Percentiles rank a stretch among this genome's conserved stretches.
Conservation (phyloP, 2,329 filamentous ascomycete genomes). For the Cladosporium sp. region DNA sequence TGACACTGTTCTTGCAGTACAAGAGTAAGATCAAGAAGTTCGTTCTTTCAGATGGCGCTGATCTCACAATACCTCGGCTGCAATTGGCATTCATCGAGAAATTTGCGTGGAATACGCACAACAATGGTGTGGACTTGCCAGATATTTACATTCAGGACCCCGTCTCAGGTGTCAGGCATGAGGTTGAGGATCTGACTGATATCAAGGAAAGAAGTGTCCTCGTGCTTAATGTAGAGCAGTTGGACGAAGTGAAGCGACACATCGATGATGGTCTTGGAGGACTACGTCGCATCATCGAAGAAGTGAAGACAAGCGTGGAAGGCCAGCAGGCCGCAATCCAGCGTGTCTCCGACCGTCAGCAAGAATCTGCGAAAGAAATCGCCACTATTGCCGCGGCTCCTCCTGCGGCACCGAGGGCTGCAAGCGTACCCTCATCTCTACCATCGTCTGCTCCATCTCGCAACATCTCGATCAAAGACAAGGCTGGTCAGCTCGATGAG, state of each 20-base stretch:
- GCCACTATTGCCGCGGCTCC: constrained; percentile 52
- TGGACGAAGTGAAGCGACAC: constrained; percentile 95
- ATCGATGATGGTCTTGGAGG: constrained; percentile 87
- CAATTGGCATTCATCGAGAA: constrained; percentile 98
- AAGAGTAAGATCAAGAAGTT: constrained; percentile 97
- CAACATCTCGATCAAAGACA: constrained; percentile 29
- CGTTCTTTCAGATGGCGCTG: constrained; percentile 77
- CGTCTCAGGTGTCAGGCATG: constrained; percentile 91
- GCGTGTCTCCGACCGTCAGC: constrained; percentile 82
- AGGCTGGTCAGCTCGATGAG: constrained; percentile 66
- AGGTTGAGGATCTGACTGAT: constrained; percentile 86
- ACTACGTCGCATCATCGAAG: constrained; percentile 77
- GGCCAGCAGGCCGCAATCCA: constrained; percentile 79
- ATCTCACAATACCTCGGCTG: constrained; percentile 79
- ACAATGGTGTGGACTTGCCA: constrained; percentile 85
- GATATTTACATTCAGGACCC: constrained; percentile 98
- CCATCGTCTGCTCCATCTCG: constrained; percentile 10
- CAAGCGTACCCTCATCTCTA: constrained; percentile 26
- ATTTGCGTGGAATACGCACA: constrained; percentile 97
- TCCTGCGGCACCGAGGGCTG: constrained; percentile 38
- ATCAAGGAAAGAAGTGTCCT: constrained; percentile 93
- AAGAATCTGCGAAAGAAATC: constrained; percentile 85
- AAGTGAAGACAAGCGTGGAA: constrained; percentile 76
- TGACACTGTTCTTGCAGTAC: constrained; percentile 93
- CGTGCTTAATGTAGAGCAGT: constrained; percentile 86